These are phyloP conservation scores for Stipa capillata DNA, from an alignment of 176 grass and related monocot species.

Conservation along the genomic window DNA sequence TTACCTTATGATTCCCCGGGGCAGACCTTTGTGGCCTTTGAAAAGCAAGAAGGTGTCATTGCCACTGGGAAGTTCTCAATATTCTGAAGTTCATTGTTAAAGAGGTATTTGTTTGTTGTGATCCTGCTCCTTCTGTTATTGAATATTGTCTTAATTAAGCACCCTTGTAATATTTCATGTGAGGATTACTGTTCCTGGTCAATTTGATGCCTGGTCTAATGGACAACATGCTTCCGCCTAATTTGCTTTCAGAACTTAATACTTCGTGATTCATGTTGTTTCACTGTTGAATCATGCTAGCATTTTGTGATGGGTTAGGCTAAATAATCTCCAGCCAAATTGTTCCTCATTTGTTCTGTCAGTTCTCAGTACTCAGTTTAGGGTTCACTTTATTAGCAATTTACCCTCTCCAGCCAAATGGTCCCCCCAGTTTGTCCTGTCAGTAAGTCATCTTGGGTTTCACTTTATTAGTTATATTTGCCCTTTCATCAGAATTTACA, in stretches of 20 bases:
- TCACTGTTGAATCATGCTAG: neutral
- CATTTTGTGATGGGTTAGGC: neutral
- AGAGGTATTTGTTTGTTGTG: constrained; percentile 51
- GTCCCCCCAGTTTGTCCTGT: neutral
- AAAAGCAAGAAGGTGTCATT: constrained; percentile 83
- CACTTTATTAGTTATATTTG: neutral
- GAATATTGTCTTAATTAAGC: neutral
- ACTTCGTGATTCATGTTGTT: neutral
- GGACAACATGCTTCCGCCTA: neutral
- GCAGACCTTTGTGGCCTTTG: constrained; percentile 92
- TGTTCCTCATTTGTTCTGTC: neutral
- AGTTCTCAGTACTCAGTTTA: neutral
- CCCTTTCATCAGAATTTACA: neutral
- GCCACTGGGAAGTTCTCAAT: constrained; percentile 82
- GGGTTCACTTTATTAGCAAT: neutral
- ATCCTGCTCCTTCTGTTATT: neutral
- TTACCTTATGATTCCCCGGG: constrained; percentile 85
- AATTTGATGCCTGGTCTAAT: no score
- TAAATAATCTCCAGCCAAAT: neutral
- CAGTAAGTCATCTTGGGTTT: neutral
- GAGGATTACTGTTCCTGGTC: neutral
- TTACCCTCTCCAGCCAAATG: neutral
- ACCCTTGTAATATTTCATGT: neutral
- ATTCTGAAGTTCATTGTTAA: constrained; percentile 91
- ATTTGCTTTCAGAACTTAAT: neutral